phyloP scores from a whole-genome alignment of 2,329 filamentous ascomycete genomes.

The Daldinia eschscholtzii region DNA sequence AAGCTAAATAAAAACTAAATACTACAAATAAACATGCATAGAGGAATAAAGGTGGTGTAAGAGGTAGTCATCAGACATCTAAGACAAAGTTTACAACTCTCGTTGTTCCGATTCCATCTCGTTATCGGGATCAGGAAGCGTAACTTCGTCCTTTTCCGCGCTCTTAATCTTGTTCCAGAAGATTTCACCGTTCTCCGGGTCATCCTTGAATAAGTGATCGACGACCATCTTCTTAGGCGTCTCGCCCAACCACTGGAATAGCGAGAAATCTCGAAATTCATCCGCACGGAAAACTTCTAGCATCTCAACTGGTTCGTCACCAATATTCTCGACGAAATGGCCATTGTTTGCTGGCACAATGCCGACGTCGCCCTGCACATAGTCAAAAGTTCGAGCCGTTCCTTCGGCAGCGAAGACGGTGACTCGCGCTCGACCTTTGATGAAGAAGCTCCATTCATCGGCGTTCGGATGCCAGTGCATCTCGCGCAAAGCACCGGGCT shows the following conservation, averaged over 20 bases:
- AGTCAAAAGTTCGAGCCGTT: conserved; percentile 80
- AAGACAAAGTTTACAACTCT: conserved; percentile 41
- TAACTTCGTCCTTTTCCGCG: conserved; percentile 70
- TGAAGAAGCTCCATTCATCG: conserved; percentile 86
- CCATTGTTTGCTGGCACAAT: conserved; percentile 83
- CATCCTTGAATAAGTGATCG: conserved; percentile 74
- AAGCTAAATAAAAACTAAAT: background rate
- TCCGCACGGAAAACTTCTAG: conserved; percentile 80
- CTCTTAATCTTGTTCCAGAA: conserved; percentile 73
- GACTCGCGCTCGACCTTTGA: conserved; percentile 76
- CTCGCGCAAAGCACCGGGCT: conserved; percentile 79
- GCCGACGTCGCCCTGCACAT: conserved; percentile 78
- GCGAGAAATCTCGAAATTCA: conserved; percentile 77
- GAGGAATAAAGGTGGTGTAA: background rate
- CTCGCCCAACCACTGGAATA: conserved; percentile 82
- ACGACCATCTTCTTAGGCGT: conserved; percentile 74
- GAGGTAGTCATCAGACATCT: background rate
- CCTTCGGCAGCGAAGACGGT: conserved; percentile 80
- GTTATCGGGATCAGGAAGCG: conserved; percentile 49
- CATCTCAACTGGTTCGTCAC: conserved; percentile 80
- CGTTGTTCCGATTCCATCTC: conserved; percentile 15
- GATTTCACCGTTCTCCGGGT: conserved; percentile 70
- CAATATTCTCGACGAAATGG: conserved; percentile 85
- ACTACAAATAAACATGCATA: background rate
- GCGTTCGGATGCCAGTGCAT: conserved; percentile 88